phyloP scores from a whole-genome alignment of 331 rosid species.

The Ulmus americana region DNA sequence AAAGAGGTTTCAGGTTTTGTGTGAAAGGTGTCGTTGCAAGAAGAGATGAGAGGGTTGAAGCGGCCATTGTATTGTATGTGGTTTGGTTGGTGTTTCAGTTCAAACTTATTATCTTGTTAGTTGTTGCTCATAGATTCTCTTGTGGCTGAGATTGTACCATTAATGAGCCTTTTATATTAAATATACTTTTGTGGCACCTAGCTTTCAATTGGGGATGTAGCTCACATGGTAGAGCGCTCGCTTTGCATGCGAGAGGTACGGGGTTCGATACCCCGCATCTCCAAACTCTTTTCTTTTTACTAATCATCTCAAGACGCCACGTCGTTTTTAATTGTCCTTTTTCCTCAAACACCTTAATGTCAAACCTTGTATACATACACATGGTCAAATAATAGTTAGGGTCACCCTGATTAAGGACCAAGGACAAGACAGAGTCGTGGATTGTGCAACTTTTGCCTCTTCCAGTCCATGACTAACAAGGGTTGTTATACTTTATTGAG shows the following conservation, averaged over 20 bases:
- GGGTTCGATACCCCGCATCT: conserved; percentile 95
- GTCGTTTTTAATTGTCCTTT: no score
- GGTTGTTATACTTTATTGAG: no score
- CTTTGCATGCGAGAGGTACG: conserved; percentile 97
- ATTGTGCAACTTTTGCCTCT: no score
- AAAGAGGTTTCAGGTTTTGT: conserved; percentile 18
- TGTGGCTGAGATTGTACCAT: background rate
- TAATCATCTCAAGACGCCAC: no score
- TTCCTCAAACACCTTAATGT: no score
- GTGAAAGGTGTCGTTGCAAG: conserved; percentile 28
- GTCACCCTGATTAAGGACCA: no score
- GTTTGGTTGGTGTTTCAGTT: background rate
- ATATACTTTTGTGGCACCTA: no score
- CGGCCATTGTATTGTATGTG: conserved; percentile 15
- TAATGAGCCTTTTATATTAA: background rate
- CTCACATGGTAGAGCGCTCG: conserved; percentile 99
- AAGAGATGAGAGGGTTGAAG: conserved; percentile 53
- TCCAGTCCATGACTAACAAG: no score
- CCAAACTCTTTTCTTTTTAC: conserved; percentile 27
- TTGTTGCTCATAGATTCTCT: background rate
- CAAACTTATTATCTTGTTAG: background rate
- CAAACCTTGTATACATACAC: no score
- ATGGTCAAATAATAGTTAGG: no score
- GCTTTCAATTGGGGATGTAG: conserved; percentile 47
- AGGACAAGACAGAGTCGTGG: no score